Conservation (phyloP, 108 stramenopile genomes). For the Nitzschia sp. region DNA sequence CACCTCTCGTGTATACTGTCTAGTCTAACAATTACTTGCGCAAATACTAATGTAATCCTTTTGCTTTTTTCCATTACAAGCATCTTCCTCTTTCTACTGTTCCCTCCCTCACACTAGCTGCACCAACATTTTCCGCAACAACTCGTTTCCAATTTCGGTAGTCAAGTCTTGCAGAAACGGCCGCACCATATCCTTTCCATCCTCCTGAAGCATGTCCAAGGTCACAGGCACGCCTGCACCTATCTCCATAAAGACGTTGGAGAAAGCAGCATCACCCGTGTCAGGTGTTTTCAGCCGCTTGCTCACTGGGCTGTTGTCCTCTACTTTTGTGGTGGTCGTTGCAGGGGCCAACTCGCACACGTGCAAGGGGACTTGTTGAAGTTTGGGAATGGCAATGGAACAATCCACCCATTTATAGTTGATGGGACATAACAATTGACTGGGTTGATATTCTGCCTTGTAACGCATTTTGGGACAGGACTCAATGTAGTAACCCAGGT, state of each 20-base stretch:
- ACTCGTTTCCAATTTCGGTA: slow-evolving; percentile 50
- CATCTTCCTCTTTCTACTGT: no score
- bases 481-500: slow-evolving; percentile 96
- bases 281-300: not conserved
- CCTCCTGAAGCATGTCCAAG: slow-evolving; percentile 61
- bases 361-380: slow-evolving; percentile 22
- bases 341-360: slow-evolving; percentile 19
- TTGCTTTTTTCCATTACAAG: no score
- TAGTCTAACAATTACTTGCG: no score
- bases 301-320: slow-evolving; percentile 2
- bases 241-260: slow-evolving; percentile 51
- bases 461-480: slow-evolving; percentile 93
- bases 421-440: slow-evolving; percentile 86
- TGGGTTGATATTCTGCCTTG: slow-evolving; percentile 95
- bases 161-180: slow-evolving; percentile 65
- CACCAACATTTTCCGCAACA: slow-evolving; percentile 48
- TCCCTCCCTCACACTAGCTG: slow-evolving; percentile 32
- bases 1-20: no score
- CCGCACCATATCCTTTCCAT: slow-evolving; percentile 63
- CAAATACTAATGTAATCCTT: no score
- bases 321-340: slow-evolving; percentile 1
- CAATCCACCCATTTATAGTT: slow-evolving; percentile 80
- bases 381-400: slow-evolving; percentile 48
- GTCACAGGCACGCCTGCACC: slow-evolving; percentile 50
- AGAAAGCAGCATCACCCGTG: slow-evolving; percentile 7